Evolutionary conservation across 768 basidiomycete species (phyloP).

Genomic region (Agaricus subrufescens): DNA sequence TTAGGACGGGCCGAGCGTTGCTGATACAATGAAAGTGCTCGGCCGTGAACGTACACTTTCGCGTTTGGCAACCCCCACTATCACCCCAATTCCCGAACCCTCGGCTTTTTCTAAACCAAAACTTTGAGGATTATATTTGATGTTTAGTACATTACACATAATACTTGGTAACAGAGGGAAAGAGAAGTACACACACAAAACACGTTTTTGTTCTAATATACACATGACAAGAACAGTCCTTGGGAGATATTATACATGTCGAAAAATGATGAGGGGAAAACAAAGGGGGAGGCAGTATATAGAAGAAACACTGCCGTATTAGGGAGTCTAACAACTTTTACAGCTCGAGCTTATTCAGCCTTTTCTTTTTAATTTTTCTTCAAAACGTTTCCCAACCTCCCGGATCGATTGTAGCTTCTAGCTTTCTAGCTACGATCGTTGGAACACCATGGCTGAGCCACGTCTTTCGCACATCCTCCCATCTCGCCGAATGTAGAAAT

Average conservation of each 20-base stretch:
- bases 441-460: slow-evolving; percentile 93
- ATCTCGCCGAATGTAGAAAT: slow-evolving; percentile 76
- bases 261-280: not conserved
- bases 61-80: not conserved
- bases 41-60: slow-evolving; percentile 36
- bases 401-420: slow-evolving; percentile 82
- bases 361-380: no score
- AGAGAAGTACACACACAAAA: not conserved
- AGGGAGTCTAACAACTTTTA: no score
- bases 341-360: not conserved
- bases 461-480: slow-evolving; percentile 87
- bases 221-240: not conserved
- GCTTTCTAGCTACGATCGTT: slow-evolving; percentile 80
- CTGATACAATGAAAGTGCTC: slow-evolving; percentile 38
- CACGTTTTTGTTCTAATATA: not conserved
- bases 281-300: no score
- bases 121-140: no score
- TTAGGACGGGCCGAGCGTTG: slow-evolving; percentile 46
- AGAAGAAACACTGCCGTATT: no score
- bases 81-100: no score
- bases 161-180: no score
- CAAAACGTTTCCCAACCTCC: slow-evolving; percentile 93
- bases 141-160: not conserved
- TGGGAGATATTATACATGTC: not conserved
- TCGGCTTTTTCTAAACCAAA: no score